Evolutionary conservation across 2,329 filamentous ascomycete species (phyloP).

Genomic region (Penicillium sp.): DNA sequence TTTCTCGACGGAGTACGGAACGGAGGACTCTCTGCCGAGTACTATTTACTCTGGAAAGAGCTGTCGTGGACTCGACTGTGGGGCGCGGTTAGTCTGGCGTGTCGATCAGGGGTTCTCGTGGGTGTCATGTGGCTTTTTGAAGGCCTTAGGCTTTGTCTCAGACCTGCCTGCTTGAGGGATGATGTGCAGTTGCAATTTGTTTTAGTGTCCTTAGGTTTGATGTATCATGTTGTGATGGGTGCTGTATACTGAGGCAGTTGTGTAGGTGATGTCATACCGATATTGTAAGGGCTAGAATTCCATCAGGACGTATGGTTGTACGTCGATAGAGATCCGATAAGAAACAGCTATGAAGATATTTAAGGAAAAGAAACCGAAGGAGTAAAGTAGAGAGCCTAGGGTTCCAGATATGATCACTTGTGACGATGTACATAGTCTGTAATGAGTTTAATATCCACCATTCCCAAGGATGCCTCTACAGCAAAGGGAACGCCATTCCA

Average conservation of each 20-base stretch:
- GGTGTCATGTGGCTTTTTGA: constrained; percentile 1
- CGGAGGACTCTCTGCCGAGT: too few relatives aligned
- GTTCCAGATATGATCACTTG: neutral
- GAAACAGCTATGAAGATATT: neutral
- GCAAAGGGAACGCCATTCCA: constrained; percentile 62
- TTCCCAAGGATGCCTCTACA: constrained; percentile 2
- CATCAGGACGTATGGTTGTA: neutral
- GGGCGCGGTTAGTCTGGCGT: neutral
- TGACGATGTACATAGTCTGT: neutral
- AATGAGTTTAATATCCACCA: neutral
- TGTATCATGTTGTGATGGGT: neutral
- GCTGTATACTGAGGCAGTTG: neutral
- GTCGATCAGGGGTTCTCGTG: constrained; percentile 9
- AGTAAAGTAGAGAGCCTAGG: neutral
- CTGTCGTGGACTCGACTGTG: neutral
- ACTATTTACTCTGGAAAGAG: neutral
- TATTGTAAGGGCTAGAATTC: neutral
- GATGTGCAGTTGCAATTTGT: neutral
- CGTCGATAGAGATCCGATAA: neutral
- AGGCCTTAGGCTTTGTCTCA: neutral
- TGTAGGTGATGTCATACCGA: neutral
- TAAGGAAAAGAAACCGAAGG: neutral
- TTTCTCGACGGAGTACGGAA: neutral
- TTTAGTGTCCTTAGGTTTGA: neutral
- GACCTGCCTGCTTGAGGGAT: constrained; percentile 6